These are phyloP conservation scores for Leccinum variabile DNA, from an alignment of 1,284 basidiomycete genomes.

Conservation along the genomic window DNA sequence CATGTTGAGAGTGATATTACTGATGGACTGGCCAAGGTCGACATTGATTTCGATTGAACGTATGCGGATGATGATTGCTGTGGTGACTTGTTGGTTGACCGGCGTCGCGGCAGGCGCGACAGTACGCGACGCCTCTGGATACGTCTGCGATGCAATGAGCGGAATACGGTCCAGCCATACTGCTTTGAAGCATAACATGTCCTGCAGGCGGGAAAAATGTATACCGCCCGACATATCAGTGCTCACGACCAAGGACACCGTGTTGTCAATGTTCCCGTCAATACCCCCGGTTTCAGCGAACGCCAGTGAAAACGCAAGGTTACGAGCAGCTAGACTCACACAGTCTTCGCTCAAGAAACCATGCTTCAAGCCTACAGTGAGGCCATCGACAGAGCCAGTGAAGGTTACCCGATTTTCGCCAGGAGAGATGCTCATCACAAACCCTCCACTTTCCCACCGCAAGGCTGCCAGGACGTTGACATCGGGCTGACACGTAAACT, in stretches of 20 bases:
- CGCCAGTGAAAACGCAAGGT: slow-evolving; percentile 70
- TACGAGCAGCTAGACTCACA: slow-evolving; percentile 70
- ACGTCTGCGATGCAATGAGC: slow-evolving; percentile 53
- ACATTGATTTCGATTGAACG: slow-evolving; percentile 71
- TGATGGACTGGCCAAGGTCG: slow-evolving; percentile 79
- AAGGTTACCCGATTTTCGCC: slow-evolving; percentile 70
- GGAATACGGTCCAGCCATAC: slow-evolving; percentile 88
- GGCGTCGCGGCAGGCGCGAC: slow-evolving; percentile 15
- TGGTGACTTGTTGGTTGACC: slow-evolving; percentile 52
- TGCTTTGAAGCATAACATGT: slow-evolving; percentile 86
- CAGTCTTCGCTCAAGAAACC: slow-evolving; percentile 81
- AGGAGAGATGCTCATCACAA: slow-evolving; percentile 75
- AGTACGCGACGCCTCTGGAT: slow-evolving; percentile 26
- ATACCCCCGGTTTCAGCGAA: slow-evolving; percentile 54
- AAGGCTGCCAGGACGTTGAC: slow-evolving; percentile 85
- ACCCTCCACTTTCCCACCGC: slow-evolving; percentile 91
- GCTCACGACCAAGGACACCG: slow-evolving; percentile 69
- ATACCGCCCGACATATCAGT: slow-evolving; percentile 75
- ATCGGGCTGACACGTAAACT: slow-evolving; percentile 84
- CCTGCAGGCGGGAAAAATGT: slow-evolving; percentile 80
- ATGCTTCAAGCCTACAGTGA: slow-evolving; percentile 77
- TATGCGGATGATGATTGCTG: slow-evolving; percentile 64
- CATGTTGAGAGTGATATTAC: slow-evolving; percentile 62
- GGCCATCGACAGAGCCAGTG: slow-evolving; percentile 75
- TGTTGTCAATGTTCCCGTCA: slow-evolving; percentile 45